Evolutionary conservation across 1,284 basidiomycete genomes (phyloP).

Genomic region (Heterobasidion occidentale): DNA sequence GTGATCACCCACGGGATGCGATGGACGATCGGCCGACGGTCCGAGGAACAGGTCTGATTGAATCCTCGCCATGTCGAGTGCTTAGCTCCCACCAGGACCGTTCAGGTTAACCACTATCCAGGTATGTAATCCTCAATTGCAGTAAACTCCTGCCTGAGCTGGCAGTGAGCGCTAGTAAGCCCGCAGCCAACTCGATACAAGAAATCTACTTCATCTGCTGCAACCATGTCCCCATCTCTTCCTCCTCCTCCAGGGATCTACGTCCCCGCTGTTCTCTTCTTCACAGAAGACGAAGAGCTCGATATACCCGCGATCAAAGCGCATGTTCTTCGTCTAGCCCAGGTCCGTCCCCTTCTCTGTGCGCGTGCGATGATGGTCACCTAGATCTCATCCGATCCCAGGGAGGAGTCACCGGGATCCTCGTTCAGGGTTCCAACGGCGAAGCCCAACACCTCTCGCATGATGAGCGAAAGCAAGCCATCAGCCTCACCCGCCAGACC

Average conservation of each 20-base stretch:
- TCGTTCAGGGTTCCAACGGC: slow-evolving; percentile 73
- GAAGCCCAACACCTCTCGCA: slow-evolving; percentile 74
- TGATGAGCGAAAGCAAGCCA: slow-evolving; percentile 58
- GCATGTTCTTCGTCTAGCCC: slow-evolving; percentile 61
- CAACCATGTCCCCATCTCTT: not conserved
- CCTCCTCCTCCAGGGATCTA: slow-evolving; percentile 60
- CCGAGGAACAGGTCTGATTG: too few species aligned
- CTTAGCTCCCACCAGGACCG: too few species aligned
- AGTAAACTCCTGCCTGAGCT: too few species aligned
- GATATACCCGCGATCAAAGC: slow-evolving; percentile 51
- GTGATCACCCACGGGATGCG: too few species aligned
- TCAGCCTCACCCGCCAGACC: slow-evolving; percentile 61
- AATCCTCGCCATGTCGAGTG: too few species aligned
- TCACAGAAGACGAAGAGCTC: slow-evolving; percentile 57
- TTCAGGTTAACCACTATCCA: too few species aligned
- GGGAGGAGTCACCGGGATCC: slow-evolving; percentile 67
- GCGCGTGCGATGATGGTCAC: slow-evolving; percentile 1
- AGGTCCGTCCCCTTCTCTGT: slow-evolving; percentile 27
- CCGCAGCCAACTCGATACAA: too few species aligned
- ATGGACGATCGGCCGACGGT: too few species aligned
- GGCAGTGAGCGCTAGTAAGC: too few species aligned
- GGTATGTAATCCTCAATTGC: too few species aligned
- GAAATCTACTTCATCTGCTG: not conserved
- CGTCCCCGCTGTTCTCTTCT: slow-evolving; percentile 70
- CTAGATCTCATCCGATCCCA: slow-evolving; percentile 14